These are phyloP conservation scores for Myxozyma kluyveri DNA, from an alignment of 805 yeast genomes.

Conservation along the genomic window DNA sequence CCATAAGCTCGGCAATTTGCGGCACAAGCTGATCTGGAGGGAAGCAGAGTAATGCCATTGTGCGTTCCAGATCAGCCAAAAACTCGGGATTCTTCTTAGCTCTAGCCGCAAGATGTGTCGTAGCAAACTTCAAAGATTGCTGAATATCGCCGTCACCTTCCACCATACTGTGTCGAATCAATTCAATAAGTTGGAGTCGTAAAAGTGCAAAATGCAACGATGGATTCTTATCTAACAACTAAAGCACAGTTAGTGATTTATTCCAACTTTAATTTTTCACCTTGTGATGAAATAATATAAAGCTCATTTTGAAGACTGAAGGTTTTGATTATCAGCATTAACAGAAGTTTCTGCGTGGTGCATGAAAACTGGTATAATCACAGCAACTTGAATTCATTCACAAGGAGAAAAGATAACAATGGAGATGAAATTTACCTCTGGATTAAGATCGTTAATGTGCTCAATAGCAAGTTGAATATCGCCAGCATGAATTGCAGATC, in stretches of 20 bases:
- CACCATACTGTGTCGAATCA: constrained; percentile 57
- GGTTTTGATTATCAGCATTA: constrained; percentile 31
- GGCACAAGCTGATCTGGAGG: constrained; percentile 39
- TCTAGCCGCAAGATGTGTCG: constrained; percentile 51
- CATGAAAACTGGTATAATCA: constrained; percentile 33
- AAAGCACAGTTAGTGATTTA: constrained; percentile 2
- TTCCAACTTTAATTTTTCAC: not conserved
- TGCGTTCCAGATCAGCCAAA: constrained; percentile 70
- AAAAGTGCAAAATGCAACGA: constrained; percentile 69
- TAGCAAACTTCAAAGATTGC: constrained; percentile 39
- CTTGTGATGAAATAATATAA: not conserved
- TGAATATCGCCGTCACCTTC: constrained; percentile 23
- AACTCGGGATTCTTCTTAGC: constrained; percentile 54
- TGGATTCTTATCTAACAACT: constrained; percentile 58
- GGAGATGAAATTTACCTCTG: constrained; percentile 46
- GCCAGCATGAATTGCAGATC: constrained; percentile 55
- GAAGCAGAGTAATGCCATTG: constrained; percentile 74
- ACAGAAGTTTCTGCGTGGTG: constrained; percentile 32
- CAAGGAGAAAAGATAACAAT: not conserved
- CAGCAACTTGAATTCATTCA: constrained; percentile 7
- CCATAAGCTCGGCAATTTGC: constrained; percentile 55
- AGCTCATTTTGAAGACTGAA: constrained; percentile 35
- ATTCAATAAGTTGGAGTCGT: constrained; percentile 72
- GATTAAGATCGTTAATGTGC: constrained; percentile 56
- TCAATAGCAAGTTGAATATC: constrained; percentile 58